A percentile compares a stretch with the other conserved stretches of the same genome.
Conservation (phyloP, 306 rosid species). For the Canavalia ensiformis region DNA sequence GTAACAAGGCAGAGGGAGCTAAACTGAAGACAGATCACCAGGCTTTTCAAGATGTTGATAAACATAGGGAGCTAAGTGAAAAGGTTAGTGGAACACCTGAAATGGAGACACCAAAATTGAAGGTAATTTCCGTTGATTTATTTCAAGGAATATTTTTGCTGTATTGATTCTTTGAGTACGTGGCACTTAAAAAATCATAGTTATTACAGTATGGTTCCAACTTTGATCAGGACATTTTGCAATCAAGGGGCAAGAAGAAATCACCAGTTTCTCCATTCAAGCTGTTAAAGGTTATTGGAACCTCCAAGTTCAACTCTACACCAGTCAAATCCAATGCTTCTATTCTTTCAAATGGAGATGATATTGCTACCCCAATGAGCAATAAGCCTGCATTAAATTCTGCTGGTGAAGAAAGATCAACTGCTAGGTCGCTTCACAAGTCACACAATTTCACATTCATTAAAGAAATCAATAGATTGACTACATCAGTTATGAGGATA, state of each 20-base stretch:
- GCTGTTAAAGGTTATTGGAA: conserved; percentile 50
- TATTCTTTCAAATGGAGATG: conserved; percentile 50
- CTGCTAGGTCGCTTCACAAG: conserved; percentile 70
- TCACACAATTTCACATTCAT: conserved; percentile 81
- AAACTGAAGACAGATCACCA: conserved; percentile 47
- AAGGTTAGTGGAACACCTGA: conserved; percentile 56
- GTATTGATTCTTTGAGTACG: conserved; percentile 30
- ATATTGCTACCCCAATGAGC: conserved; percentile 64
- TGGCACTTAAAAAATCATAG: background rate
- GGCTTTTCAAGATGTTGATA: conserved; percentile 47
- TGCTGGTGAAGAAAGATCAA: conserved; percentile 66
- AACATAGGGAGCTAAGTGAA: conserved; percentile 45
- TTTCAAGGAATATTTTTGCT: background rate
- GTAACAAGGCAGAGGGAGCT: conserved; percentile 51
- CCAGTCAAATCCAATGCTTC: conserved; percentile 61
- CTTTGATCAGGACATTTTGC: conserved; percentile 53
- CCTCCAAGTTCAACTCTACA: conserved; percentile 62
- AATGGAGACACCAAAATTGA: conserved; percentile 53
- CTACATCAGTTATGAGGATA: conserved; percentile 80
- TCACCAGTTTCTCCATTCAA: conserved; percentile 59
- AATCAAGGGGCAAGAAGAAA: conserved; percentile 52
- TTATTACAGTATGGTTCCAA: conserved; percentile 52
- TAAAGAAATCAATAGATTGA: conserved; percentile 78
- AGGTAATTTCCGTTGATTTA: conserved; percentile 52
- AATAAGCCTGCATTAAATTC: conserved; percentile 50